These are phyloP conservation scores for Leishmania tropica DNA, from an alignment of 208 protist species.

Conservation along the genomic window DNA sequence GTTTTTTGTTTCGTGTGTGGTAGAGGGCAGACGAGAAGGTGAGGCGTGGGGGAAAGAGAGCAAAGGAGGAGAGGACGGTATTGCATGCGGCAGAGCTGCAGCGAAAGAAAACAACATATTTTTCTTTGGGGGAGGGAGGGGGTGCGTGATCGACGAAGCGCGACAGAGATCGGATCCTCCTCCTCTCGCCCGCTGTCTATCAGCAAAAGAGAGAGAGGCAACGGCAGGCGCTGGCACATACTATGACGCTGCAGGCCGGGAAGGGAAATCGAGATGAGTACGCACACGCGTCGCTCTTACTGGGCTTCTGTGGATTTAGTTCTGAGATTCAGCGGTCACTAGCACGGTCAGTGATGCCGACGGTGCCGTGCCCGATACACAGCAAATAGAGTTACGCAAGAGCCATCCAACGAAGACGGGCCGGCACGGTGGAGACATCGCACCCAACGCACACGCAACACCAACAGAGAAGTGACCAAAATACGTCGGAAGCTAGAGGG, in stretches of 20 bases:
- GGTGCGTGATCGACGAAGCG: neutral
- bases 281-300: neutral
- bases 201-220: neutral
- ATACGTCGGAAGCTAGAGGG: neutral
- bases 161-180: neutral
- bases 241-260: neutral
- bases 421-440: neutral
- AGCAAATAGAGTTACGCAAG: neutral
- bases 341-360: neutral
- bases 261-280: neutral
- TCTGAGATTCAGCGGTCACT: neutral
- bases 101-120: neutral
- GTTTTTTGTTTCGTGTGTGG: neutral
- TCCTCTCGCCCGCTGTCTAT: neutral
- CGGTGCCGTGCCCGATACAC: neutral
- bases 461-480: neutral
- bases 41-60: neutral
- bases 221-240: neutral
- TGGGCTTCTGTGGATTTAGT: neutral
- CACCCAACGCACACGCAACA: too few species aligned
- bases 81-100: neutral
- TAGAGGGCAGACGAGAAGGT: neutral
- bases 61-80: neutral
- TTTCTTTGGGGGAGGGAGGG: neutral
- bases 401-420: neutral